These are phyloP conservation scores for Rhizopus sp. DNA, from an alignment of 371 early-diverging fungal species.

Conservation along the genomic window DNA sequence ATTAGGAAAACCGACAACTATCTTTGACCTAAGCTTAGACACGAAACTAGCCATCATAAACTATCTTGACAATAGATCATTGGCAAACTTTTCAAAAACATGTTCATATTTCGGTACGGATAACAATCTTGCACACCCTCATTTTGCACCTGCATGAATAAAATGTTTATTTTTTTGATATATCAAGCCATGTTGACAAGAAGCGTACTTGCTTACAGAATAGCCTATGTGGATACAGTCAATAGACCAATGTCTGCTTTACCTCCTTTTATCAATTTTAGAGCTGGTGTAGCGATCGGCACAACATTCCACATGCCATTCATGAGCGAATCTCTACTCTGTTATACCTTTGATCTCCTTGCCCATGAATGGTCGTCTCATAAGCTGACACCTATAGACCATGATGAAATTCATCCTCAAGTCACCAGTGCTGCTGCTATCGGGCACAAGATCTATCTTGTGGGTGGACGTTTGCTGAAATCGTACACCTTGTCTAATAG, in stretches of 20 bases:
- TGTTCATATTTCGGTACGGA: conserved; percentile 26
- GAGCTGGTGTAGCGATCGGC: conserved; percentile 26
- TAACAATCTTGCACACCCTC: background rate
- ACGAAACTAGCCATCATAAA: conserved; percentile 14
- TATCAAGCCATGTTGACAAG: conserved; percentile 18
- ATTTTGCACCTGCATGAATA: background rate
- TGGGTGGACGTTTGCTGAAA: conserved; percentile 29
- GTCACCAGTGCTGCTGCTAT: conserved; percentile 25
- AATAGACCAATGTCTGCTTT: conserved; percentile 12
- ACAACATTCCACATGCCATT: conserved; percentile 31
- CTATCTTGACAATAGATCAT: conserved; percentile 22
- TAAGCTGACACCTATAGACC: conserved; percentile 8
- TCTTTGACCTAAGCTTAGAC: conserved; percentile 23
- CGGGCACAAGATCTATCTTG: conserved; percentile 26
- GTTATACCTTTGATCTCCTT: conserved; percentile 27
- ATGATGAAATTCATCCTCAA: conserved; percentile 18
- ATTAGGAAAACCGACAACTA: background rate
- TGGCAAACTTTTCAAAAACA: conserved; percentile 21
- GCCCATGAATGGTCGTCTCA: conserved; percentile 19
- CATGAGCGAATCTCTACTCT: conserved; percentile 23
- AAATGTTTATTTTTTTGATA: background rate
- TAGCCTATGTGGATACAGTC: conserved; percentile 9
- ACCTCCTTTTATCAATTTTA: conserved; percentile 20
- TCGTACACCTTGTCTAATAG: conserved; percentile 29
- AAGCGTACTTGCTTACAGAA: conserved; percentile 13